Conservation (phyloP, 2,329 filamentous ascomycete species). For the Colletotrichum falcatum region DNA sequence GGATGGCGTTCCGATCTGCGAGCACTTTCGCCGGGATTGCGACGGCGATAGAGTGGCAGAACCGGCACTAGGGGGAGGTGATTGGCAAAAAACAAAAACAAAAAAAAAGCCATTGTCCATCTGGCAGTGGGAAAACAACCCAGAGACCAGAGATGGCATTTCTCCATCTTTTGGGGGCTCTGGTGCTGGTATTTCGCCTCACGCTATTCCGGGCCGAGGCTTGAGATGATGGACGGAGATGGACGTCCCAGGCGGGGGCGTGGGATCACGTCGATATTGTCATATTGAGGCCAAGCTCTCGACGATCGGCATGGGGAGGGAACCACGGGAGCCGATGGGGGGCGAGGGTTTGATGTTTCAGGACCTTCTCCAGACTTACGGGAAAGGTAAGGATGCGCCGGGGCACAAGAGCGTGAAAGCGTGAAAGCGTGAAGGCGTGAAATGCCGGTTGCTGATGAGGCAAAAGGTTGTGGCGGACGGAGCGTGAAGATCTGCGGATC, state of each 20-base stretch:
- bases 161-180: not conserved
- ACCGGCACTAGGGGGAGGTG: not conserved
- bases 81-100: constrained; percentile 3
- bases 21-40: not conserved
- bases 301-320: constrained; percentile 5
- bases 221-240: not conserved
- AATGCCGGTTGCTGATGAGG: not conserved
- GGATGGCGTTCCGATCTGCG: constrained; percentile 13
- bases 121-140: not conserved
- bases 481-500: constrained; percentile 11
- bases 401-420: not conserved
- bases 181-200: not conserved
- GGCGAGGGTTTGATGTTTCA: constrained; percentile 9
- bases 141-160: constrained; percentile 8
- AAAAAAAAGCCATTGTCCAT: not conserved
- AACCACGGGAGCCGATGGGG: not conserved
- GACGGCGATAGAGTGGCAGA: constrained; percentile 18
- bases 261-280: not conserved
- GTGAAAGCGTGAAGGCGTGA: not conserved
- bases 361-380: not conserved
- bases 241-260: constrained; percentile 6
- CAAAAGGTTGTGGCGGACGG: not conserved
- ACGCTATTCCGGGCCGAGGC: not conserved
- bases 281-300: not conserved
- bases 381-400: constrained; percentile 11